Base-by-base conservation (phyloP, 176 grass and related monocot species). In the Pontederia crassipes region DNA sequence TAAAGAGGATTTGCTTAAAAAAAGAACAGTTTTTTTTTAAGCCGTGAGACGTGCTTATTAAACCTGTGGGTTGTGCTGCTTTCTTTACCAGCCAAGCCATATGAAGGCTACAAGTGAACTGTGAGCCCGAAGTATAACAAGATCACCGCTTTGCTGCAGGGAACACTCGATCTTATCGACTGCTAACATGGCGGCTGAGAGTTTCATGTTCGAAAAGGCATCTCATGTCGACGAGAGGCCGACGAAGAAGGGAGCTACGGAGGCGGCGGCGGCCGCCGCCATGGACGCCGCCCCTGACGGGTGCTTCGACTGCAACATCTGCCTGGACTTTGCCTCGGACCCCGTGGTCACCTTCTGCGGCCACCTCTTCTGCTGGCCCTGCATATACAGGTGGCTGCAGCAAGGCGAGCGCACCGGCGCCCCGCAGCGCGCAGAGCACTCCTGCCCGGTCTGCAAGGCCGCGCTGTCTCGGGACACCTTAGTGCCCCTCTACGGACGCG, bases 291-390 rank as follows among this genome's bases (percentile, higher is more conserved):
- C 51, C 51, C 32, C 32, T 3, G n/a, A 8, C 9, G 51, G 14
- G 51, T 54, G 14, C 62, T 65, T 65, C 17, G 45, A 49, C 17
- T 65, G 62, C 62, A 50, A 65, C 62, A 65, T 65, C 24, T 65
- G 62, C 47, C 17, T 65, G 45, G 62, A 65, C 11, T 20, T 27
- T 8, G 62, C 62, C 46, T 4, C 26, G 5, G 47, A 65, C 10
- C 62, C 62, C 16, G 62, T 65, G 46, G 62, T 65, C 11, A 65
- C 62, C 1, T 18, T 51, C 47, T 65, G 62, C 18, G 62, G 62
- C 47, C 62, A 65, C 11, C 62, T 65, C 45, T 65, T 49, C 62
- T 65, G 62, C 46, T 65, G 62, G 62, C 62, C 62, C 48, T 65
- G 62, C 62, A 65, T 65, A 17, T 65, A 65, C 8, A 49, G 26